A percentile compares a stretch with the other conserved stretches of the same genome.
These are phyloP conservation scores for Mrakia frigida DNA, from an alignment of 768 basidiomycete species.

Conservation along the genomic window DNA sequence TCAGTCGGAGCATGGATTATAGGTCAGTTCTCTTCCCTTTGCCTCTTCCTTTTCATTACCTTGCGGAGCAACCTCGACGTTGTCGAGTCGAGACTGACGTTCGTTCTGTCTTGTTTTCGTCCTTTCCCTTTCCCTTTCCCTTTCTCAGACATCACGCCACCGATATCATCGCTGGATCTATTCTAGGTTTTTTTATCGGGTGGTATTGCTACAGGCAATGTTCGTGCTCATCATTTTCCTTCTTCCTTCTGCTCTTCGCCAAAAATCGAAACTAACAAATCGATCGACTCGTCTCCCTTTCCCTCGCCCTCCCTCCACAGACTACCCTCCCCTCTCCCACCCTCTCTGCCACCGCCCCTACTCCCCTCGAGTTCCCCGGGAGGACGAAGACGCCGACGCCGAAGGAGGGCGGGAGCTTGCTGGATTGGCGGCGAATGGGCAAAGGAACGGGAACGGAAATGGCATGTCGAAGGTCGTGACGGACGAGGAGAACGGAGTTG, in stretches of 20 bases:
- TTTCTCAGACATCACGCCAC: slow-evolving; percentile 61
- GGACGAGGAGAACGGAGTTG: neutral
- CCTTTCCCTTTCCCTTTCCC: no score
- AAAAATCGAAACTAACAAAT: neutral
- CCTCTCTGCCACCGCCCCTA: slow-evolving; percentile 64
- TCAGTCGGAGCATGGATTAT: slow-evolving; percentile 42
- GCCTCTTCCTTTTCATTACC: no score
- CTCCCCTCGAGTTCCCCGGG: slow-evolving; percentile 47
- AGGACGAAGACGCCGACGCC: neutral
- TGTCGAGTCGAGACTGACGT: neutral
- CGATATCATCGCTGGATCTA: slow-evolving; percentile 71
- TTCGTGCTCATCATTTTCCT: neutral
- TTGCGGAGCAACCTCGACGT: no score
- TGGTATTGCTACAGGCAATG: slow-evolving; percentile 64
- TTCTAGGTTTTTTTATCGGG: slow-evolving; percentile 67
- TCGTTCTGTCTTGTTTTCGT: neutral
- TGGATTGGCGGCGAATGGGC: neutral
- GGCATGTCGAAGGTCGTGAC: neutral
- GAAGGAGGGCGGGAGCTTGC: neutral
- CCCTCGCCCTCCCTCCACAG: neutral
- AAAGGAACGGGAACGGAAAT: slow-evolving; percentile 2
- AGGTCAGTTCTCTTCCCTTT: neutral
- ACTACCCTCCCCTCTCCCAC: slow-evolving; percentile 66
- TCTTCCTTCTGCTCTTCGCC: neutral
- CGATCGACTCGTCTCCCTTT: neutral